phyloP scores from a whole-genome alignment of 1,284 basidiomycete species.

The Tremellales sp. region DNA sequence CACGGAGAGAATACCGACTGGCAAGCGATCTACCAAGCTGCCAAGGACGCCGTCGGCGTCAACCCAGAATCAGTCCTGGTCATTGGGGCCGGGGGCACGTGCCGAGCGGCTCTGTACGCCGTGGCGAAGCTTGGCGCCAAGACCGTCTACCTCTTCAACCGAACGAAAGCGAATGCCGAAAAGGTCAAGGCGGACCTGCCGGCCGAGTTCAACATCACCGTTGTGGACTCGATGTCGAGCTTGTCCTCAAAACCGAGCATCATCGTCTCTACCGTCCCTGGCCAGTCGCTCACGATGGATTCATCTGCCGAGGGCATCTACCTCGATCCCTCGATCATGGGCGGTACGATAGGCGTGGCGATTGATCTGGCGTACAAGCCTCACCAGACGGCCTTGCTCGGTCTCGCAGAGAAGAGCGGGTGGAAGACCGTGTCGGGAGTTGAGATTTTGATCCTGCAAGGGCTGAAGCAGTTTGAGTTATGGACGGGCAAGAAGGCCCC shows the following conservation, averaged over 20 bases:
- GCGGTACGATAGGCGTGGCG: constrained; percentile 56
- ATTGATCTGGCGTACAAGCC: constrained; percentile 93
- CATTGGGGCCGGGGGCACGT: constrained; percentile 88
- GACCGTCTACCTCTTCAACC: constrained; percentile 78
- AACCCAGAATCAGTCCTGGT: constrained; percentile 59
- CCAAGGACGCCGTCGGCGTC: constrained; percentile 45
- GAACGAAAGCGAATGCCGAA: constrained; percentile 69
- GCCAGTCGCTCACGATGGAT: constrained; percentile 59
- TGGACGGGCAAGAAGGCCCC: constrained; percentile 65
- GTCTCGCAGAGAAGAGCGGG: constrained; percentile 41
- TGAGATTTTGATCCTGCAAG: constrained; percentile 81
- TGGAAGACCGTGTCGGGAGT: constrained; percentile 76
- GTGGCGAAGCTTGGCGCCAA: constrained; percentile 65
- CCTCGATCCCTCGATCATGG: constrained; percentile 54
- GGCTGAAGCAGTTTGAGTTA: constrained; percentile 73
- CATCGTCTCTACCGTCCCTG: constrained; percentile 82
- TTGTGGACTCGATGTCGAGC: constrained; percentile 58
- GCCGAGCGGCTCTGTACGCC: constrained; percentile 87
- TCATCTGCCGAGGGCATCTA: constrained; percentile 51
- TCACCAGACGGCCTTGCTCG: constrained; percentile 52
- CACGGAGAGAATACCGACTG: constrained; percentile 93
- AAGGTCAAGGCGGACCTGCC: constrained; percentile 67
- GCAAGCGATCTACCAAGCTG: constrained; percentile 69
- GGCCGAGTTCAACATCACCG: constrained; percentile 48
- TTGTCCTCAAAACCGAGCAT: constrained; percentile 62